Evolutionary conservation across 2,329 filamentous ascomycete species (phyloP).

Genomic region (Dendrostoma leiphaemia): DNA sequence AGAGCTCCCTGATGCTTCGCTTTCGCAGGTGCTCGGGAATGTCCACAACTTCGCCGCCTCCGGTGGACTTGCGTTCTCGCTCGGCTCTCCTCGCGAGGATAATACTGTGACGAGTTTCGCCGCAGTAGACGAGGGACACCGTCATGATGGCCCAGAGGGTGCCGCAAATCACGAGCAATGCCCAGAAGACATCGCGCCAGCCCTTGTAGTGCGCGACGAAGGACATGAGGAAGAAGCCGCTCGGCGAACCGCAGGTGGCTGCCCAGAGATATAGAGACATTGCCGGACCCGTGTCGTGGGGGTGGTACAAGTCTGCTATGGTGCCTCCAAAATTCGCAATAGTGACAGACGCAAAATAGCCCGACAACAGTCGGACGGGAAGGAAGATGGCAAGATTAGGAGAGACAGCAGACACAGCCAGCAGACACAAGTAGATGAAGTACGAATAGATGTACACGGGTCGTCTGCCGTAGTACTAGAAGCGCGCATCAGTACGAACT

Average conservation of each 20-base stretch:
- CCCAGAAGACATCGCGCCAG: conserved; percentile 44
- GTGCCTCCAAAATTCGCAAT: conserved; percentile 40
- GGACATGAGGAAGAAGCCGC: conserved; percentile 43
- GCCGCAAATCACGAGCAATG: conserved; percentile 43
- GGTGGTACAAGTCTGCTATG: conserved; percentile 42
- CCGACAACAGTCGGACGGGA: conserved; percentile 40
- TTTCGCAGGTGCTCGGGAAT: conserved; percentile 38
- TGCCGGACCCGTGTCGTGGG: conserved; percentile 38
- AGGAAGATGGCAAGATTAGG: conserved; percentile 40
- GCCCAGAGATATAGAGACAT: conserved; percentile 39
- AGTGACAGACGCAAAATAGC: conserved; percentile 40
- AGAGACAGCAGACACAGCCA: conserved; percentile 41
- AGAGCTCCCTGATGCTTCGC: conserved; percentile 32
- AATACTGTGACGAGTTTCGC: conserved; percentile 28
- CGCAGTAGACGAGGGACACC: conserved; percentile 38
- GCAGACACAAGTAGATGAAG: conserved; percentile 38
- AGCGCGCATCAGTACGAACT: conserved; percentile 2
- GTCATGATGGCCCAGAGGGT: conserved; percentile 41
- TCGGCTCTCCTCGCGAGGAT: conserved; percentile 36
- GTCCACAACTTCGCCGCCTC: conserved; percentile 25
- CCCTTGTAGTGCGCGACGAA: conserved; percentile 40
- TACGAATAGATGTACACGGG: conserved; percentile 42
- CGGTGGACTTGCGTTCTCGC: conserved; percentile 25
- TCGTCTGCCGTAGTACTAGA: conserved; percentile 40
- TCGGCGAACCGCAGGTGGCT: conserved; percentile 42